Evolutionary conservation across 495 filamentous ascomycete genomes (phyloP), one percentile per base, ranked within the genome.

Genomic region (Schizothecium vesticola): DNA sequence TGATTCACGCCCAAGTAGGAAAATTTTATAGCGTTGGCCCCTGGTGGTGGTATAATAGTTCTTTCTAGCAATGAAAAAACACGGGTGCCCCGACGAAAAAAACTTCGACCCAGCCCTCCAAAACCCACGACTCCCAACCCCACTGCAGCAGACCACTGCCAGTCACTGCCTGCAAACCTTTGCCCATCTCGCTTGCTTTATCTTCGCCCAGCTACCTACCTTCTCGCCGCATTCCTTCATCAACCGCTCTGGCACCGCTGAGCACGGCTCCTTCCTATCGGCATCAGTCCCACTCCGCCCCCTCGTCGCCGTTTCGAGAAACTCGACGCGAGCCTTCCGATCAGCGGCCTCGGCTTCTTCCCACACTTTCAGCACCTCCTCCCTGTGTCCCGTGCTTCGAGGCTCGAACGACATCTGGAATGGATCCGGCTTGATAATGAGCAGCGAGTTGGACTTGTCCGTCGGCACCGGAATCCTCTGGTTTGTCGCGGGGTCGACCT

Each of bases 351-450:
- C 70, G 3, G 73, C 65, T 36, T 71, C 67, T 11, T 66, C 59
- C 73, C 73, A 75, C 2, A 72, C 12, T 6, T 65, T 65, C 13
- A 81, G 61, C 3, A 76, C 79, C 59, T 80, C 75, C 25, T 70
- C 59, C 33, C 72, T 72, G 24, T 75, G 69, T 19, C 66, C 64
- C 22, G 71, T 51, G n/a, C 75, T 80, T 23, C 80, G 72, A 6
- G 80, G 80, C 67, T 80, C 78, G 28, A 81, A 80, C 8, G 64
- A 68, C 80, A 81, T 80, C 67, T 77, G 69, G 64, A 81, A 81
- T 0, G 77, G 76, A 57, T 80, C 73, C 4, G 80, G 80, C 70
- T 81, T 80, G 70, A 81, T 78, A 61, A 81, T 81, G 3, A 81
- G 71, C 43, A 80, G 67, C 9, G 78, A 80, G 66, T 81, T 81